Percentiles rank a stretch among this genome's conserved stretches.
These are phyloP conservation scores for Isatis tinctoria DNA, from an alignment of 345 rosid species.

Conservation along the genomic window DNA sequence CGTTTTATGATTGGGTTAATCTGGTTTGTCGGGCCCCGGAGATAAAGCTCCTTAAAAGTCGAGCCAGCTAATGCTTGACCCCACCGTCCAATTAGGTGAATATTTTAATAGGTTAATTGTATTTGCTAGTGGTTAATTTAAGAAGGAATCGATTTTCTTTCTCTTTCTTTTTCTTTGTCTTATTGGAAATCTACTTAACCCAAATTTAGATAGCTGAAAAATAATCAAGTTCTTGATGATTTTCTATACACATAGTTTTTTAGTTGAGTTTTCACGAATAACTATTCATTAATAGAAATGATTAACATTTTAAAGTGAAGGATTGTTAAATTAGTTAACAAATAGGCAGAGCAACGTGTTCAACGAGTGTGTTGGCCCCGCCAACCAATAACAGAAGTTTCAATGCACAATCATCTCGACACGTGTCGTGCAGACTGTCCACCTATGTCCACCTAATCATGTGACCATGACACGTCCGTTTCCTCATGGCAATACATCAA, in stretches of 20 bases:
- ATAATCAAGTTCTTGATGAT: neutral
- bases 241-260: neutral
- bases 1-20: neutral
- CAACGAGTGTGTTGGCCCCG: constrained; percentile 13
- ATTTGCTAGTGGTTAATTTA: neutral
- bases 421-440: constrained; percentile 9
- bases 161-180: neutral
- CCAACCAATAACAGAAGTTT: constrained; percentile 6
- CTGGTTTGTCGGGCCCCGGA: neutral
- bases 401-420: constrained; percentile 9
- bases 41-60: neutral
- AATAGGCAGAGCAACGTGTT: constrained; percentile 8
- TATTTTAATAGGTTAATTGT: constrained; percentile 3
- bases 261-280: neutral
- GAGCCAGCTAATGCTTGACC: constrained; percentile 14
- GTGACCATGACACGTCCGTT: constrained; percentile 9
- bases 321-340: neutral
- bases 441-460: constrained; percentile 7
- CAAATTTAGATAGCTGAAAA: neutral
- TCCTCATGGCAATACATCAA: neutral
- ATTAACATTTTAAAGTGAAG: neutral
- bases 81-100: constrained; percentile 13
- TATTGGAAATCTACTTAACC: neutral
- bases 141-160: neutral
- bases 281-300: neutral